Conservation (phyloP, 768 basidiomycete genomes). For the Lepiota subincarnata region DNA sequence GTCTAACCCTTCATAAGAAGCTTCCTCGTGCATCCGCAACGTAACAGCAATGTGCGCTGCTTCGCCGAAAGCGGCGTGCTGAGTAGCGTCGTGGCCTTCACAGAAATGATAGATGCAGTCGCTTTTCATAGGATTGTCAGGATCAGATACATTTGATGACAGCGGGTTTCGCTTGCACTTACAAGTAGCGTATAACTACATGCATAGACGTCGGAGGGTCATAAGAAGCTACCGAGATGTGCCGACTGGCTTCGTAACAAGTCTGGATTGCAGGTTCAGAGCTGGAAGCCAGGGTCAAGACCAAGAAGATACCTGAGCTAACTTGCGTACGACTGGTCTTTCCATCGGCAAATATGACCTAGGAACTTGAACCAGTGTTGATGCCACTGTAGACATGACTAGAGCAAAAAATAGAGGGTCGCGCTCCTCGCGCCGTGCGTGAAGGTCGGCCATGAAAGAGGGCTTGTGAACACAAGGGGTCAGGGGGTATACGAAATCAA, state of each 20-base stretch:
- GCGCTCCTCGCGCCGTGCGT: constrained; percentile 72
- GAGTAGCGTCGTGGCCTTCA: constrained; percentile 82
- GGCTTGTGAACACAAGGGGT: constrained; percentile 91
- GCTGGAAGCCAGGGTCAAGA: constrained; percentile 2
- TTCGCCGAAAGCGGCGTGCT: constrained; percentile 85
- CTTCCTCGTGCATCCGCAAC: constrained; percentile 83
- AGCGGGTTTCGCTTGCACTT: constrained; percentile 30
- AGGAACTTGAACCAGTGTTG: constrained; percentile 85
- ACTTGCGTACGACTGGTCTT: constrained; percentile 74
- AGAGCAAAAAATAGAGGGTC: constrained; percentile 90
- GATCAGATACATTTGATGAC: not conserved
- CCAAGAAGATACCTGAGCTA: constrained; percentile 50
- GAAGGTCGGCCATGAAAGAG: constrained; percentile 88
- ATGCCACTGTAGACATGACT: constrained; percentile 85
- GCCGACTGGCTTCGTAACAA: constrained; percentile 78
- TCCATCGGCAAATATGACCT: constrained; percentile 87
- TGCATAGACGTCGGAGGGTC: constrained; percentile 83
- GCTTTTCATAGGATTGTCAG: constrained; percentile 31
- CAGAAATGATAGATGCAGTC: constrained; percentile 87
- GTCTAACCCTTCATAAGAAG: constrained; percentile 75
- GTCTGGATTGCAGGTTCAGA: constrained; percentile 34
- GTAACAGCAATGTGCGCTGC: constrained; percentile 81
- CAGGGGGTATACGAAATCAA: constrained; percentile 90
- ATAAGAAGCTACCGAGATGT: constrained; percentile 75
- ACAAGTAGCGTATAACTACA: constrained; percentile 89